Base-by-base conservation (phyloP, 169 alveolate genomes). In the Cryptosporidium parvum region DNA sequence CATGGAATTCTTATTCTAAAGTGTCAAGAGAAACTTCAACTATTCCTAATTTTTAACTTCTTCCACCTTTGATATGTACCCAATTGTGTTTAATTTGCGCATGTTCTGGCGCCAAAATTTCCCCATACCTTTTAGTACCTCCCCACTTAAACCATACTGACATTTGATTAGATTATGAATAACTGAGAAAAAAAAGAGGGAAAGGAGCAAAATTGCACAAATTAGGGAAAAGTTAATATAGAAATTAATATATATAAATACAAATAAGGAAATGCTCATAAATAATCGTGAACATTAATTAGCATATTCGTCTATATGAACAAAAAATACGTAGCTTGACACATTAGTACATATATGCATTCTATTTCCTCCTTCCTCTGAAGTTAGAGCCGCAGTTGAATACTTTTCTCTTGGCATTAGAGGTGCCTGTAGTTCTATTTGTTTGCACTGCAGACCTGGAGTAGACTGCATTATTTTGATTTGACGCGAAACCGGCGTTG, bases 61-160 rank as follows among this genome's bases (percentile, higher is more conserved):
- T n/a, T 35, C 72, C 29, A 31, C 51, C 72, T 56, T 37, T 65
- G 12, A 37, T 65, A 8, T 31, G 72, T 65, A 33, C 53, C 44
- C 72, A 65, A 65, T 14, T 65, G 44, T 65, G 29, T 65, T 65
- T 37, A 33, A 3, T n/a, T 65, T 65, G 51, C 86, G 58, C 86
- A 73, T 73, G 86, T 53, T 73, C 9, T 35, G 70, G 86, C 86
- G 86, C 67, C 53, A 73, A 51, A 58, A 53, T 73, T 56, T 73
- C 65, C 68, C 86, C 86, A 58, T 62, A 73, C 68, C 37, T 23
- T 1, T 23, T 5, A 52, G 37, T 16, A 12, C 86, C 70, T n/a
- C 86, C 86, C 86, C 86, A 73, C 86, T 73, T 9, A n/a, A 56
- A 16, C 3, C 21, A 56, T 56, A 56, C 67, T 9, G 23, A 10